Evolutionary conservation across 148 eudicot species (phyloP).

Genomic region (Dianthus caryophyllus): DNA sequence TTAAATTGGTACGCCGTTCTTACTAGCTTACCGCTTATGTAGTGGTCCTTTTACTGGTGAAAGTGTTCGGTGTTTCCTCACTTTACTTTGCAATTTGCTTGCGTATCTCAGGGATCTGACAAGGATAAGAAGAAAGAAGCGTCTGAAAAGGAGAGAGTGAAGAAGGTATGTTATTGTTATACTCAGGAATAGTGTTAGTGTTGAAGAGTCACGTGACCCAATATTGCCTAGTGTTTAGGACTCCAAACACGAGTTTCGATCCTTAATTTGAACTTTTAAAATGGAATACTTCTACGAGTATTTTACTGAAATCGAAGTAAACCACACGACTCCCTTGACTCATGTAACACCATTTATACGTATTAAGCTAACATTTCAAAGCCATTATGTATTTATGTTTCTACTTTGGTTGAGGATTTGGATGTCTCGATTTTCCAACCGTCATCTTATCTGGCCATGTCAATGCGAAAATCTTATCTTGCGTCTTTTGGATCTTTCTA

Average conservation of each 20-base stretch:
- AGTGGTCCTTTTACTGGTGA: neutral
- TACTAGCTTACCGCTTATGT: neutral
- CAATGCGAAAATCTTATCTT: no score
- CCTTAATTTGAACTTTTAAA: neutral
- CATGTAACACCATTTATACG: no score
- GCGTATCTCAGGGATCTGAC: conserved; percentile 53
- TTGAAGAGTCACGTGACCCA: no score
- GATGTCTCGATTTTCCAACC: no score
- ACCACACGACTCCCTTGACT: no score
- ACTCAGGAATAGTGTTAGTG: neutral
- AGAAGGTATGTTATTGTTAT: conserved; percentile 47
- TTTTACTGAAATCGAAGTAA: no score
- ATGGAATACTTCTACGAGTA: no score
- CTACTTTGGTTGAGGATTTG: no score
- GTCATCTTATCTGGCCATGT: neutral
- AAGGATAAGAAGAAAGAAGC: conserved; percentile 78
- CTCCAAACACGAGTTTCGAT: neutral
- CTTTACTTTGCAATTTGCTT: neutral
- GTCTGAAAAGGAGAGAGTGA: conserved; percentile 76
- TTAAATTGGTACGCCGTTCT: conserved; percentile 62
- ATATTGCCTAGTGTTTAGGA: neutral
- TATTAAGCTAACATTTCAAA: no score
- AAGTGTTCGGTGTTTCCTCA: neutral
- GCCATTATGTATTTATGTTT: no score
- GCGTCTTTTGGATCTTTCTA: no score